phyloP scores from a whole-genome alignment of 2,329 filamentous ascomycete genomes.

The Aspergillus sp. region DNA sequence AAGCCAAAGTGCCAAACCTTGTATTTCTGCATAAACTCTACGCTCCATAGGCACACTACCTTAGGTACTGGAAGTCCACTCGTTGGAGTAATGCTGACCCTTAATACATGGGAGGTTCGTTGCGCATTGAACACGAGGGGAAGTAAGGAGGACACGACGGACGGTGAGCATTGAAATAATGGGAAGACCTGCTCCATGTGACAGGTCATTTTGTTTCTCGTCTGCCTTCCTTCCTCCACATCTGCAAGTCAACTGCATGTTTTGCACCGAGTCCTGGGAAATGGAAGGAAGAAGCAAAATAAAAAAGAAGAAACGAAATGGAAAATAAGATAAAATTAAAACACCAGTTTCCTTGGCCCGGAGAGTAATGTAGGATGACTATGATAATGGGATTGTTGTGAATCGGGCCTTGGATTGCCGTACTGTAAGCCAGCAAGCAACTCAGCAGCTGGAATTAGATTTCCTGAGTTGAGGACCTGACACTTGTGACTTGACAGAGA shows the following conservation, averaged over 20 bases:
- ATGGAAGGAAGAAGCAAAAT: too few species aligned
- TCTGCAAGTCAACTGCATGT: not conserved
- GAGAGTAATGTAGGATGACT: not conserved
- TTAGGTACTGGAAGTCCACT: not conserved
- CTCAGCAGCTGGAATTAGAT: not conserved
- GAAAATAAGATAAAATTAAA: too few species aligned
- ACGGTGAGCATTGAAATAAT: not conserved
- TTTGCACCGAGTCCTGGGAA: not conserved
- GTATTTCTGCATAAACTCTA: not conserved
- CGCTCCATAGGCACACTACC: not conserved
- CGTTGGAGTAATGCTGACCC: not conserved
- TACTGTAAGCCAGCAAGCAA: slow-evolving; percentile 1
- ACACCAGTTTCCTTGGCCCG: not conserved
- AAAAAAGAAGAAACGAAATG: too few species aligned
- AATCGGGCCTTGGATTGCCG: not conserved
- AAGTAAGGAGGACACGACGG: not conserved
- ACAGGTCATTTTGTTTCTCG: not conserved
- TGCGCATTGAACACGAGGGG: slow-evolving; percentile 11
- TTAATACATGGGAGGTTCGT: not conserved
- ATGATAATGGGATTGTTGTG: slow-evolving; percentile 3
- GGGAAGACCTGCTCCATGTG: not conserved
- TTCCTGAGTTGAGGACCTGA: not conserved
- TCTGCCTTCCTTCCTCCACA: not conserved
- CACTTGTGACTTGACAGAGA: slow-evolving; percentile 4
- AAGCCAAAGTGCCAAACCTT: too few species aligned